These are phyloP conservation scores for Nicotiana rustica DNA, from an alignment of 305 asterid genomes.

Conservation along the genomic window DNA sequence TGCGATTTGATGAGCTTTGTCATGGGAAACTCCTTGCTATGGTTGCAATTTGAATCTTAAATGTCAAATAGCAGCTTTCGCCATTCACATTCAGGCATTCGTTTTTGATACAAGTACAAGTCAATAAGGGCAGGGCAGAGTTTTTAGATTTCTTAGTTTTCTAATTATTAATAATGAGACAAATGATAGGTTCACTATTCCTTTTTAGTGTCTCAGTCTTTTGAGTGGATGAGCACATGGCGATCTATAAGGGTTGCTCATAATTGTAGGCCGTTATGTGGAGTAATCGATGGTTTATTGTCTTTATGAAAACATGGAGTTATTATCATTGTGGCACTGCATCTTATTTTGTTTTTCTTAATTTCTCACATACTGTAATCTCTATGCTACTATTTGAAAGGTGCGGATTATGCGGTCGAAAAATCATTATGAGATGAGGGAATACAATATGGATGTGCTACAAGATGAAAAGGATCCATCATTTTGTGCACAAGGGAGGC, in stretches of 20 bases:
- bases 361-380: background rate
- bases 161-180: background rate
- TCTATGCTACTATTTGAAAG: conserved; percentile 49
- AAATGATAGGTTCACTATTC: background rate
- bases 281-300: background rate
- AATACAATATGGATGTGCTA: conserved; percentile 77
- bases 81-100: background rate
- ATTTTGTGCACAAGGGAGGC: conserved; percentile 72
- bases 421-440: conserved; percentile 94
- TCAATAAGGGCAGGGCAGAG: conserved; percentile 12
- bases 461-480: conserved; percentile 69
- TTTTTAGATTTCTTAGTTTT: conserved; percentile 8
- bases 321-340: conserved; percentile 16
- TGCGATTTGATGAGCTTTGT: conserved; percentile 8
- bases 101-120: background rate
- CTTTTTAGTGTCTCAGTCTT: background rate
- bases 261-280: background rate
- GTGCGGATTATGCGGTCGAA: conserved; percentile 67
- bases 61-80: conserved; percentile 5
- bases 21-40: background rate
- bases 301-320: conserved; percentile 23
- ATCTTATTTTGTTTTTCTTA: background rate
- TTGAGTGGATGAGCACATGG: conserved; percentile 16
- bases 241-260: background rate
- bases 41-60: conserved; percentile 5